Base-by-base conservation (phyloP, 108 stramenopile species). In the Parietichytrium sp. region DNA sequence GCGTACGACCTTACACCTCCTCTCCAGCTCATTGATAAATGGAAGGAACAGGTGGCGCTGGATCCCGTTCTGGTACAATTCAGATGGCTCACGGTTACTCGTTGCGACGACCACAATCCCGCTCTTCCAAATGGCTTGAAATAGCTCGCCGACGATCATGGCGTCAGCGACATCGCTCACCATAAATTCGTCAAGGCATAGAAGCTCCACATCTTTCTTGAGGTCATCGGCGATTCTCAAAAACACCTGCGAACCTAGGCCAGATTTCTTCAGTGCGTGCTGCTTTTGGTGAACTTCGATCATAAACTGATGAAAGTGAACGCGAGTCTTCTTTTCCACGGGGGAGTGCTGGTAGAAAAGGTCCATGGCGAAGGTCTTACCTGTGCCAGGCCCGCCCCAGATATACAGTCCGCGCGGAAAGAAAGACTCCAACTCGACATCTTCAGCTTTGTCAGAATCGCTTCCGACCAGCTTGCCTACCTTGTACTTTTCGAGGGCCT, bases 171-270 rank as follows among this genome's bases (percentile, higher is more conserved):
- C 87, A 83, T 99, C 98, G 4, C 95, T 96, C 27, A 99, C 97
- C 90, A 96, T 94, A 79, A 99, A 97, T 85, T 99, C 98, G 88
- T 99, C 98, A 83, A 99, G 93, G 87, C 97, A 98, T 4, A 98
- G 83, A 53, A 99, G 45, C 1, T 90, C 84, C 38, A 91, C 79
- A 80, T 93, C 90, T 25, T 77, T 27, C 16, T 91, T 80, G 47
- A 93, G 42, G 80, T 90, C 80, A 29, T 84, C 15, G 4, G 90
- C 95, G 6, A 94, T 90, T n/a, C n/a, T n/a, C n/a, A n/a, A n/a
- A n/a, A n/a, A n/a, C n/a, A n/a, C n/a, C 13, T 82, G 23, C 54
- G 48, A 49, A 49, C 54, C 23, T 29, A 92, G 61, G 33, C 90
- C 86, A 42, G 89, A 47, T 83, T 92, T 88, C 88, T 94, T 93